Conservation (phyloP, 1,139 yeast species). For the Taiozyma sp. region DNA sequence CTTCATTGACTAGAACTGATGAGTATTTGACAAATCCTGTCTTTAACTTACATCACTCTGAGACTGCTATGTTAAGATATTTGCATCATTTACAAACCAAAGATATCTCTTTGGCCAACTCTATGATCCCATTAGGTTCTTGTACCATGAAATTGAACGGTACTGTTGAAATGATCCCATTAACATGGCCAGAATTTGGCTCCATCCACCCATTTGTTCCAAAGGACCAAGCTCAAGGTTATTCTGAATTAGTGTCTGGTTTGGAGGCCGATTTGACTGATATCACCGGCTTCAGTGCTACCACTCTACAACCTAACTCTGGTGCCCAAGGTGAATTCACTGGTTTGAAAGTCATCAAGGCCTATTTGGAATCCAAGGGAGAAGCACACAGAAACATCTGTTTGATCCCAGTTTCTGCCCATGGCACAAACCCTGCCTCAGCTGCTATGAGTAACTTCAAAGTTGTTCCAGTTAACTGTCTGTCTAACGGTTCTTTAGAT, state of each 20-base stretch:
- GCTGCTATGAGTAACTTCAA: constrained; percentile 97
- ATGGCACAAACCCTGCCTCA: constrained; percentile 97
- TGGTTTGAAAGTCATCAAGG: constrained; percentile 82
- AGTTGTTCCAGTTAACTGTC: constrained; percentile 89
- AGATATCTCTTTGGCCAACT: constrained; percentile 89
- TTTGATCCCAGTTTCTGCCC: constrained; percentile 94
- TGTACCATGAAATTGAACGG: constrained; percentile 98
- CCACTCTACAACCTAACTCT: constrained; percentile 93
- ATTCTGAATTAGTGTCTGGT: constrained; percentile 66
- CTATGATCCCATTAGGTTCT: constrained; percentile 96
- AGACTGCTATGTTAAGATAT: constrained; percentile 91
- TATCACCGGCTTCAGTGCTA: constrained; percentile 92
- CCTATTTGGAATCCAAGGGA: constrained; percentile 70
- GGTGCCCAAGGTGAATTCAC: constrained; percentile 99
- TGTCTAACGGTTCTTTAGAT: constrained; percentile 81
- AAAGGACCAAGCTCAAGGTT: constrained; percentile 79
- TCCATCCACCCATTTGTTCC: constrained; percentile 94
- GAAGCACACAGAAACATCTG: constrained; percentile 76
- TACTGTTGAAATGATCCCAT: constrained; percentile 90
- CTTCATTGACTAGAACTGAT: constrained; percentile 55
- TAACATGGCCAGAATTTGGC: constrained; percentile 91
- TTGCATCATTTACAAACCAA: constrained; percentile 79
- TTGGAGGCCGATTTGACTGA: constrained; percentile 83
- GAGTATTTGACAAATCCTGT: constrained; percentile 67
- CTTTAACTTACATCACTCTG: constrained; percentile 86